phyloP scores from a whole-genome alignment of 129 eudicot genomes.

The Arctium lappa region DNA sequence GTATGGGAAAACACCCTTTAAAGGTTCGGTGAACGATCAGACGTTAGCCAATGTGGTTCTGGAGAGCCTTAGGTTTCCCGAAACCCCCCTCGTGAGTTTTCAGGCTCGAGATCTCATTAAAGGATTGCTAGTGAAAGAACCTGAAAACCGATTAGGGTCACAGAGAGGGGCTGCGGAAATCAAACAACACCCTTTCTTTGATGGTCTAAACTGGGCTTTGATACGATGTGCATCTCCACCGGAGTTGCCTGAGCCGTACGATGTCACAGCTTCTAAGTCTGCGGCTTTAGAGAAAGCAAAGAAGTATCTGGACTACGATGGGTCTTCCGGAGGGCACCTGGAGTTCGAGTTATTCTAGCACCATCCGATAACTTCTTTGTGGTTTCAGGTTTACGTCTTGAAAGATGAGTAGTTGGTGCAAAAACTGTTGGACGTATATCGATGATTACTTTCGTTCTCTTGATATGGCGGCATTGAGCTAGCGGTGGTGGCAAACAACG shows the following conservation, averaged over 20 bases:
- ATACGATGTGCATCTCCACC: conserved; percentile 92
- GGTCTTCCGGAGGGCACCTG: conserved; percentile 54
- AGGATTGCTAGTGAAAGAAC: conserved; percentile 76
- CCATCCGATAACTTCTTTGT: background rate
- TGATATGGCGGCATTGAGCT: background rate
- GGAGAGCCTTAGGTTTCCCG: conserved; percentile 75
- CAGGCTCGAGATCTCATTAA: conserved; percentile 88
- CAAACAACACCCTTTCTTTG: conserved; percentile 88
- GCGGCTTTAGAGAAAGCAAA: conserved; percentile 42
- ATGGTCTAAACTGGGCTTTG: conserved; percentile 95
- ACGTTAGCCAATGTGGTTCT: conserved; percentile 83
- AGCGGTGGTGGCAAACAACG: background rate
- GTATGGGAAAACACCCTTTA: conserved; percentile 90
- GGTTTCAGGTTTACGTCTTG: background rate
- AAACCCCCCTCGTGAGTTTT: conserved; percentile 76
- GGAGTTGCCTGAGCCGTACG: conserved; percentile 61
- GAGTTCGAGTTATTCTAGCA: conserved; percentile 52
- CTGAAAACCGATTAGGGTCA: conserved; percentile 75
- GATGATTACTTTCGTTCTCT: background rate
- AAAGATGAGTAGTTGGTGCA: background rate
- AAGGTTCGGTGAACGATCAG: conserved; percentile 82
- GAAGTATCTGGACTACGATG: conserved; percentile 50
- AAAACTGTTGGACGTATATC: background rate
- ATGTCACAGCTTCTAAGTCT: conserved; percentile 27
- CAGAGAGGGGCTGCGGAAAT: conserved; percentile 94